Base-by-base conservation (phyloP, 345 rosid species). In the Populus tremula region DNA sequence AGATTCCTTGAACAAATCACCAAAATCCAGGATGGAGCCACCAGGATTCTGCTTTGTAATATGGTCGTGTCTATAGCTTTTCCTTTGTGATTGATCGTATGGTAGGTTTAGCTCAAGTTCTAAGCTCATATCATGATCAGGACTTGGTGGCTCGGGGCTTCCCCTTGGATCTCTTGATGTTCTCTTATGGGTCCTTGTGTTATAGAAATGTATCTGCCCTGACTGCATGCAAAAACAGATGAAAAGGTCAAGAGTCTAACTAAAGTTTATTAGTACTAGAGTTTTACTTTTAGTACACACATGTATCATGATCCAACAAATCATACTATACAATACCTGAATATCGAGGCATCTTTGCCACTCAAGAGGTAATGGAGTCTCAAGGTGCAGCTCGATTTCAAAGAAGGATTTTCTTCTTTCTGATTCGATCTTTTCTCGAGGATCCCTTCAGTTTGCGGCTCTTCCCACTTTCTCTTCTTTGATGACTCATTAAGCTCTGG, bases 81-180 rank as follows among this genome's bases (percentile, higher is more conserved):
- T 75, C 78, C 72, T 72, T 54, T n/a, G 64, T 13, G 76, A 45
- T 25, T 80, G 65, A 69, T 54, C 75, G 4, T 27, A 70, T 27
- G 68, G 86, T 65, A 90, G 89, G 86, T 90, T 91, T 35, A 93
- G 88, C 83, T 90, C 90, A 35, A 93, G 97, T 78, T 93, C 93
- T 77, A 93, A 81, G 86, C 94, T 91, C 86, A 89, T 84, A 45
- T 76, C 77, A 43, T 71, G 78, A 39, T 74, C 70, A 12, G 79
- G 79, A 33, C 53, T 74, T 41, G 85, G 21, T 12, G 82, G 83
- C 27, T 79, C 88, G 39, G 69, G 74, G 75, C 77, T 81, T 69
- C 76, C 80, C 73, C 84, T 85, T 6, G 90, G 93, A 78, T 88
- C 93, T 38, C 67, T 85, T 8, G 79, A 83, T 67, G 90, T 87